A percentile compares a stretch with the other conserved stretches of the same genome.
Conservation (phyloP, 1,284 basidiomycete species). For the Ustilago xerochloae region DNA sequence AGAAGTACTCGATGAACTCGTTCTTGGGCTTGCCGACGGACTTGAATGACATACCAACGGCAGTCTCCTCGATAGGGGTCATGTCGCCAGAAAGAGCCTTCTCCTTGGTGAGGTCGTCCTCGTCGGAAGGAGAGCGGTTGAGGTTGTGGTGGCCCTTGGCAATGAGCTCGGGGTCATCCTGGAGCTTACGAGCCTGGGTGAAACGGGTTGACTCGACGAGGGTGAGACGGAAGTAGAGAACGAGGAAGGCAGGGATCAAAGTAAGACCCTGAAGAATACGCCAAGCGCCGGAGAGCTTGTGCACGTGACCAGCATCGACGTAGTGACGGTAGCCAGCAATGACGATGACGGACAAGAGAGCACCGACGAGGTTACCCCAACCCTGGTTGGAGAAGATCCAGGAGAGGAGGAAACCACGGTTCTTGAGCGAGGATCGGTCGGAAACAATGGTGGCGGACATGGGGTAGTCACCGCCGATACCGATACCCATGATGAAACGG, state of each 20-base stretch:
- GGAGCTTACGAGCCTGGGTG: conserved; percentile 81
- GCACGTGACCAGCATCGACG: conserved; percentile 48
- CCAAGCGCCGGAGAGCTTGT: conserved; percentile 65
- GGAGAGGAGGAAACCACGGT: conserved; percentile 59
- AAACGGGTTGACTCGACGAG: conserved; percentile 76
- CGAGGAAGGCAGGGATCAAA: conserved; percentile 57
- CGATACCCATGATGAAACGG: conserved; percentile 64
- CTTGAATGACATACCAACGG: conserved; percentile 59
- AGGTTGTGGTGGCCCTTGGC: conserved; percentile 71
- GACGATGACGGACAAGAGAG: conserved; percentile 77
- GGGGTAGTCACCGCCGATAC: conserved; percentile 84
- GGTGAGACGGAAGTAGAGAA: conserved; percentile 72
- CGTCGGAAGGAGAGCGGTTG: conserved; percentile 67
- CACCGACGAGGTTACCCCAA: conserved; percentile 69
- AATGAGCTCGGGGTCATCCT: conserved; percentile 82
- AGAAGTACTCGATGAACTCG: conserved; percentile 56
- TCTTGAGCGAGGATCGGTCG: conserved; percentile 57
- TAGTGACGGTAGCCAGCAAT: conserved; percentile 76
- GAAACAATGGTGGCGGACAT: conserved; percentile 72
- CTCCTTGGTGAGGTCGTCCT: conserved; percentile 50
- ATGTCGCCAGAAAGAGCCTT: conserved; percentile 40
- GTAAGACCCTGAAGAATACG: conserved; percentile 67
- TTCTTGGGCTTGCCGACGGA: conserved; percentile 54
- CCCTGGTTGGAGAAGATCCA: conserved; percentile 70
- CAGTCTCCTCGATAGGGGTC: conserved; percentile 51